These are phyloP conservation scores for Podospora sp. DNA, from an alignment of 495 filamentous ascomycete genomes.

Conservation along the genomic window DNA sequence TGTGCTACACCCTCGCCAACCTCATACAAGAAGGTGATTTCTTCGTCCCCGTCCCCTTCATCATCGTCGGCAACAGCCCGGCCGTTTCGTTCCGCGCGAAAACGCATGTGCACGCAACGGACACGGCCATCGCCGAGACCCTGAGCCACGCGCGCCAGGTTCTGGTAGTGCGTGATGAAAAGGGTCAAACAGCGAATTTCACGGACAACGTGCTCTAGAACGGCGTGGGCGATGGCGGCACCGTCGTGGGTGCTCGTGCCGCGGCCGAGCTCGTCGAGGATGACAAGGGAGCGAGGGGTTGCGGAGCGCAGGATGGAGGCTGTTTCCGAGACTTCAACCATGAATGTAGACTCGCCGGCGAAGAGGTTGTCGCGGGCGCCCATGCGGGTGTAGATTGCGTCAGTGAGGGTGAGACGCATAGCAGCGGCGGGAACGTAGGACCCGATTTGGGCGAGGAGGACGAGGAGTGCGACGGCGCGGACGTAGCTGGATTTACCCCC, in stretches of 20 bases:
- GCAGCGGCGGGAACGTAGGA: slow-evolving; percentile 85
- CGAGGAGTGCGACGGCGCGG: slow-evolving; percentile 84
- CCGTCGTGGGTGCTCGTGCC: slow-evolving; percentile 95
- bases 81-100: slow-evolving; percentile 52
- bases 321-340: slow-evolving; percentile 95
- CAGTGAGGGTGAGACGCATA: slow-evolving; percentile 76
- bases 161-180: slow-evolving; percentile 98
- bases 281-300: slow-evolving; percentile 75
- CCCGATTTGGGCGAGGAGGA: slow-evolving; percentile 93
- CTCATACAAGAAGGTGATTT: slow-evolving; percentile 82
- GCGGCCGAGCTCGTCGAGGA: slow-evolving; percentile 93
- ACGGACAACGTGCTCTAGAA: slow-evolving; percentile 80
- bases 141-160: slow-evolving; percentile 69
- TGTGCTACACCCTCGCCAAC: slow-evolving; percentile 88
- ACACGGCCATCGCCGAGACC: slow-evolving; percentile 63
- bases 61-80: slow-evolving; percentile 15
- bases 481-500: slow-evolving; percentile 97
- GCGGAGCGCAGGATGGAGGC: slow-evolving; percentile 87
- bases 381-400: slow-evolving; percentile 96
- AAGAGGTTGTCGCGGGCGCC: slow-evolving; percentile 97
- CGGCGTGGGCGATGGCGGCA: slow-evolving; percentile 92
- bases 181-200: slow-evolving; percentile 75
- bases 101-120: slow-evolving; percentile 82
- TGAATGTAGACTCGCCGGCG: slow-evolving; percentile 92
- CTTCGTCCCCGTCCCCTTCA: slow-evolving; percentile 49